These are phyloP conservation scores for Triticum urartu DNA, from an alignment of 176 grass and related monocot genomes.

Conservation along the genomic window DNA sequence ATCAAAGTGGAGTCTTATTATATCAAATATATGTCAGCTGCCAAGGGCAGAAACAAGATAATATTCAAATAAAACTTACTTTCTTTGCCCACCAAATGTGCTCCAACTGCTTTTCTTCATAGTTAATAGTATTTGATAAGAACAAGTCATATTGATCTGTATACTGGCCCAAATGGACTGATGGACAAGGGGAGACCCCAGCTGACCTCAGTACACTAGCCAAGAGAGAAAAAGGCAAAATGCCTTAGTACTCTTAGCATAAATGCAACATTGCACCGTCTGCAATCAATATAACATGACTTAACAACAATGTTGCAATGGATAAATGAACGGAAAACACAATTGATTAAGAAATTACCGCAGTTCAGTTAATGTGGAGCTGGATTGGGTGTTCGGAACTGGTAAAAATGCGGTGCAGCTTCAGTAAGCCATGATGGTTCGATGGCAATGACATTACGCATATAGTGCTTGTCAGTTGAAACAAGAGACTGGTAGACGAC, in stretches of 20 bases:
- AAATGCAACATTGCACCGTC: background rate
- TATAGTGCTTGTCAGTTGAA: slow-evolving; percentile 92
- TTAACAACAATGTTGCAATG: slow-evolving; percentile 22
- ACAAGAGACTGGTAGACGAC: slow-evolving; percentile 92
- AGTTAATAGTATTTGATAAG: background rate
- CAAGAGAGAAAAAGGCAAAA: too few relatives aligned
- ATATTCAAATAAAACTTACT: background rate
- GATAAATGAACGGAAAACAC: background rate
- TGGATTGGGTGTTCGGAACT: slow-evolving; percentile 66
- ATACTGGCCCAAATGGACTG: background rate
- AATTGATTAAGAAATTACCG: slow-evolving; percentile 31
- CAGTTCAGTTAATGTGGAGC: slow-evolving; percentile 48
- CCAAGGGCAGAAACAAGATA: background rate
- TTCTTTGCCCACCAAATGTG: background rate
- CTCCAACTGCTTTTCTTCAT: background rate
- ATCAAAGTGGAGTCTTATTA: background rate
- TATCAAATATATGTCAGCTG: background rate
- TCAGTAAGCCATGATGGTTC: slow-evolving; percentile 96
- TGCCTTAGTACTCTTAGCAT: background rate
- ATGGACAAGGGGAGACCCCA: background rate
- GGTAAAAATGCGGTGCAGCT: slow-evolving; percentile 93
- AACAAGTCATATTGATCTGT: slow-evolving; percentile 5
- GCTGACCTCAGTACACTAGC: background rate
- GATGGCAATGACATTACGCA: slow-evolving; percentile 89
- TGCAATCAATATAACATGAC: background rate